Evolutionary conservation across 2,329 filamentous ascomycete genomes (phyloP), one percentile per base, ranked within the genome.

Genomic region (Pseudogymnoascus sp.): DNA sequence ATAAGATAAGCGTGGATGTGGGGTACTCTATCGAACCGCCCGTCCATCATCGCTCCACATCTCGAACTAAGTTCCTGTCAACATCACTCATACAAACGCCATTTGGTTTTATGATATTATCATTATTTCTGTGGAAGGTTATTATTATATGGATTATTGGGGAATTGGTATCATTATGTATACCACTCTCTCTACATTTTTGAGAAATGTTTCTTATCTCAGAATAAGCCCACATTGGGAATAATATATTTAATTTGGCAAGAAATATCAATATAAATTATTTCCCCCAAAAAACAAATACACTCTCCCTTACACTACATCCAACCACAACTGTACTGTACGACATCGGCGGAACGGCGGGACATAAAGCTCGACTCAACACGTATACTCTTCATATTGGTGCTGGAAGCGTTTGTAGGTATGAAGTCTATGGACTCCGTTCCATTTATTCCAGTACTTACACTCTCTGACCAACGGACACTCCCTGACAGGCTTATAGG

Each of bases 1-100:
- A 60, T 60, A 60, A 60, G 59, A 60, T 56, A 56, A 34, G 50
- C 28, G 28, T 56, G 11, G 16, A 23, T 61, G 60, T 42, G 60
- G 60, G 60, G 25, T 31, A 44, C 44, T 28, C 37, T 34, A 46
- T 46, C 38, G 37, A 44, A 34, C 6, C 37, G 60, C 14, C 37
- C 60, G 37, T 42, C 42, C 21, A 21, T 61, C 42, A 18, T 6
- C 46, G 10, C 28, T 56, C 50, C 50, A 56, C 50, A 56, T 56
- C 50, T 18, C 3, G 16, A 56, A 21, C 50, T 56, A 56, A 18
- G 28, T 34, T 56, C 28, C 25, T 34, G 50, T 56, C 50, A 56
- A 56, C 50, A 56, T 38, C 37, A 38, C 12, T 16, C 25, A 34
- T 56, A 34, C 3, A 34, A 18, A 18, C 14, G 28, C 16, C 10